Percentiles rank a stretch among this genome's conserved stretches.
phyloP scores from a whole-genome alignment of 257 asterid species.

The Craterostigma plantagineum region DNA sequence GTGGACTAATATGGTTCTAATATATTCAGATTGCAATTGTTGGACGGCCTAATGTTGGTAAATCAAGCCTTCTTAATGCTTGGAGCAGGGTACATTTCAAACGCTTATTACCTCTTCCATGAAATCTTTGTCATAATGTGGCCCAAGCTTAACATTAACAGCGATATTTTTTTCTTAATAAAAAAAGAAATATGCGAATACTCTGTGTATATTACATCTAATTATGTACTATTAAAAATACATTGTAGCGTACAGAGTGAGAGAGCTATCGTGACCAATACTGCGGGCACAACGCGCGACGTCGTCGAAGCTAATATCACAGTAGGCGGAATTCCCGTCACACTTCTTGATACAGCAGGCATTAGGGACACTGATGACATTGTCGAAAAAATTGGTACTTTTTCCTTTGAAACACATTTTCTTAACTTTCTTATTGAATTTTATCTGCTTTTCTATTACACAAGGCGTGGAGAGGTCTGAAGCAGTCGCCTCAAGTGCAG shows the following conservation, averaged over 20 bases:
- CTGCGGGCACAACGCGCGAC: constrained; percentile 94
- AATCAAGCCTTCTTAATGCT: constrained; percentile 90
- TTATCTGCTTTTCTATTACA: background rate
- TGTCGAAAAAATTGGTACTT: constrained; percentile 85
- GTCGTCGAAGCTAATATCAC: constrained; percentile 68
- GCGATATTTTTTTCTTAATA: no score
- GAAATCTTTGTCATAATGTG: no score
- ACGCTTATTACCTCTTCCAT: constrained; percentile 9
- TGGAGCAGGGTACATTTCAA: constrained; percentile 88
- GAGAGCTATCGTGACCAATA: constrained; percentile 85
- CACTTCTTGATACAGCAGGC: constrained; percentile 94
- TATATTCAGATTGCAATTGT: constrained; percentile 65
- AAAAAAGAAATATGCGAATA: no score
- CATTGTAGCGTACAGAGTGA: constrained; percentile 84
- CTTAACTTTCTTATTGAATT: background rate
- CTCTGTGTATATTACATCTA: background rate
- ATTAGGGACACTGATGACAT: constrained; percentile 69
- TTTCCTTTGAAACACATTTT: background rate
- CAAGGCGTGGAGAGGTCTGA: constrained; percentile 92
- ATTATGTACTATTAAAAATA: constrained; percentile 3
- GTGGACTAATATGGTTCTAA: no score
- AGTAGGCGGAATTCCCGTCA: constrained; percentile 63
- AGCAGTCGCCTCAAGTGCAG: constrained; percentile 70
- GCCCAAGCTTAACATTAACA: no score
- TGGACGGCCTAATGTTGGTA: constrained; percentile 95